Conservation (phyloP, 2,329 filamentous ascomycete species). For the Tolypocladium paradoxum region DNA sequence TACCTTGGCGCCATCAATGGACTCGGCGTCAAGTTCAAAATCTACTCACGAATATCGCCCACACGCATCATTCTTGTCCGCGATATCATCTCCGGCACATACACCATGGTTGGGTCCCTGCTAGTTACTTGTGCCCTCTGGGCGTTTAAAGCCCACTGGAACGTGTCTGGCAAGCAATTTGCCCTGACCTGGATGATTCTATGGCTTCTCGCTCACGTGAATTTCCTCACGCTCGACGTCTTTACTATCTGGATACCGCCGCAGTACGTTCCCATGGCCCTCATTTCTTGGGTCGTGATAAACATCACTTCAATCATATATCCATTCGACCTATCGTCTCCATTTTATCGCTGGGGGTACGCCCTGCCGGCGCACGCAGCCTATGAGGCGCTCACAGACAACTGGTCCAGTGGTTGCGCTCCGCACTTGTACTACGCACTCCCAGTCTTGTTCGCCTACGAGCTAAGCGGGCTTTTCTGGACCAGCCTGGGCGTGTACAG, state of each 20-base stretch:
- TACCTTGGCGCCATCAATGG: conserved; percentile 12
- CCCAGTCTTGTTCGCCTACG: conserved; percentile 11
- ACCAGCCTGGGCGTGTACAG: conserved; percentile 7
- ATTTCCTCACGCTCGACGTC: conserved; percentile 10
- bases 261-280: conserved; percentile 10
- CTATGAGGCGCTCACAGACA: conserved; percentile 9
- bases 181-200: conserved; percentile 9
- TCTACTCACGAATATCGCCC: conserved; percentile 6
- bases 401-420: conserved; percentile 11
- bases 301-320: conserved; percentile 10
- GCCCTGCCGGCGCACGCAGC: conserved; percentile 8
- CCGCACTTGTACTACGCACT: conserved; percentile 9
- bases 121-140: conserved; percentile 7
- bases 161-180: conserved; percentile 6
- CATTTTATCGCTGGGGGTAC: conserved; percentile 9
- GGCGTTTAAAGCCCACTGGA: conserved; percentile 8
- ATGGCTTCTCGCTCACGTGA: conserved; percentile 10
- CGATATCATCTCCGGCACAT: conserved; percentile 6
- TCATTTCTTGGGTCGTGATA: conserved; percentile 9
- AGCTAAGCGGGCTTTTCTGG: conserved; percentile 4
- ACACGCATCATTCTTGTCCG: conserved; percentile 8
- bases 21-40: conserved; percentile 11
- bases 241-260: conserved; percentile 12
- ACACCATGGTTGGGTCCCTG: conserved; percentile 9
- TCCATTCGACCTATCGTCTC: conserved; percentile 7